Base-by-base conservation (phyloP, 176 grass and related monocot species). In the Dactylis glomerata region DNA sequence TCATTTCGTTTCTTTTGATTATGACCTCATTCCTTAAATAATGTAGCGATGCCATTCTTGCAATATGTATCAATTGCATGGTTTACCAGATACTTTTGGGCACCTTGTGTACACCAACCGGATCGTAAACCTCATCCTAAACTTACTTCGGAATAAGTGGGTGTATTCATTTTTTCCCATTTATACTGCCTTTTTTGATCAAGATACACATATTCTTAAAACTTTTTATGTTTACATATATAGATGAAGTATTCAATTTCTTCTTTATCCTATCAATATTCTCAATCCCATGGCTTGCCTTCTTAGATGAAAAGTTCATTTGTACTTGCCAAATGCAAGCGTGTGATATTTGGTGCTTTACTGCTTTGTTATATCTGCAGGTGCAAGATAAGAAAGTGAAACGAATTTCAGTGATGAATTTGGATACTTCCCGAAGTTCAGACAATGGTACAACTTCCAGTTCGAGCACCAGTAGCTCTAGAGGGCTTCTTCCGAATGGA, bases 311-410 rank as follows among this genome's bases (percentile, higher is more conserved):
- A 50, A 68, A 37, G 5, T 57, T 58, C 27, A 42, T 65, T 28
- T 42, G 12, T 49, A 50, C 32, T 67, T 65, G 38, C 24, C 46
- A 83, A 83, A 57, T 83, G 4, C 12, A 42, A 55, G 36, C 27
- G 31, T 55, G 34, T 73, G 72, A 79, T 80, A 69, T 55, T 66
- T 66, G 55, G 19, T 45, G 47, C 67, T 27, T 74, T 85, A 73
- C 36, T 61, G 49, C 28, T 89, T 81, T 80, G 68, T 24, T 85
- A n/a, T 70, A 54, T 88, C 55, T 84, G 72, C 40, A 96, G 93
- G 93, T 96, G 32, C 91, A 93, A 93, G 91, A 96, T 75, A 96
- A 91, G 85, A 96, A 96, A 85, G 91, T 91, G 42, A 96, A 91
- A 80, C 84, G 58, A 84, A 62, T 96, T 68, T 82, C 91, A 82